These are phyloP conservation scores for Luzula sylvatica DNA, from an alignment of 176 grass and related monocot genomes.

Conservation along the genomic window DNA sequence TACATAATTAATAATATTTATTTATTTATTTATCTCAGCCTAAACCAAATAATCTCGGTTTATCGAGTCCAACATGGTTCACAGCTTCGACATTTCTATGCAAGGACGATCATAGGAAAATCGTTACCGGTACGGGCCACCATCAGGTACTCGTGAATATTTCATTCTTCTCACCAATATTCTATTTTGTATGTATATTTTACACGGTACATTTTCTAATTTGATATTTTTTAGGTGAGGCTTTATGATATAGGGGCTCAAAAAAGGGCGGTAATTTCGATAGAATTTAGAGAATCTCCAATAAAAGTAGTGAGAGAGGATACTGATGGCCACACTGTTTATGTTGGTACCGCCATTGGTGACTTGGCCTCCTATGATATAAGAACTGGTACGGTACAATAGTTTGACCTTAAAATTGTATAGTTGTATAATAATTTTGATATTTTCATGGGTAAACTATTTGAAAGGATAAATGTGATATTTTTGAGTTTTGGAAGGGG, in stretches of 20 bases:
- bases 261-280: slow-evolving; percentile 65
- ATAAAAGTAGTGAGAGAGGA: slow-evolving; percentile 79
- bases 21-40: slow-evolving; percentile 52
- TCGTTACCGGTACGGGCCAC: slow-evolving; percentile 67
- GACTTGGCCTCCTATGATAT: slow-evolving; percentile 93
- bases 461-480: background rate
- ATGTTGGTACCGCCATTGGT: slow-evolving; percentile 74
- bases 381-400: slow-evolving; percentile 52
- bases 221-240: slow-evolving; percentile 61
- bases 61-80: slow-evolving; percentile 65
- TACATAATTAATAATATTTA: slow-evolving; percentile 16
- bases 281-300: slow-evolving; percentile 76
- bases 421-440: too few species aligned
- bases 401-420: too few species aligned
- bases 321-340: slow-evolving; percentile 66
- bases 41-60: slow-evolving; percentile 60
- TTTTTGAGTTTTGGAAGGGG: background rate
- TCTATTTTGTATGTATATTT: background rate
- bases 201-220: background rate
- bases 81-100: slow-evolving; percentile 83
- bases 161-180: slow-evolving; percentile 5
- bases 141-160: slow-evolving; percentile 52
- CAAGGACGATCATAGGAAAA: slow-evolving; percentile 94
- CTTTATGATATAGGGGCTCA: slow-evolving; percentile 81
- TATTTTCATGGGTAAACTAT: too few species aligned